Conservation (phyloP, 116 monocot species). For the Thalassia testudinum region DNA sequence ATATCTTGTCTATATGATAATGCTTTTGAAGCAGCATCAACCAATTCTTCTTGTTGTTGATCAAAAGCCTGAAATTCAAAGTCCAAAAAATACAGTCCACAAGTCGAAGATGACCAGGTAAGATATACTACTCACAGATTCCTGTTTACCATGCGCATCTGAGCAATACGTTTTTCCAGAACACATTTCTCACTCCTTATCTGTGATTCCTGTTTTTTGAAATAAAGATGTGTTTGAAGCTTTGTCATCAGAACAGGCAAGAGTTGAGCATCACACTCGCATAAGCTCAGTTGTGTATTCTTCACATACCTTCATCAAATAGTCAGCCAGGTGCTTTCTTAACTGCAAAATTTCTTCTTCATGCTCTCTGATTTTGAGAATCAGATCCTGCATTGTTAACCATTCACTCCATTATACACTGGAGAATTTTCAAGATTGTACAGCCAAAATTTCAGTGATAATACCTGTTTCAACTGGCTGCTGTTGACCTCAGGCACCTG, state of each 20-base stretch:
- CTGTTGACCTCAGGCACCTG: slow-evolving; percentile 38
- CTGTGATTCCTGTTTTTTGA: slow-evolving; percentile 48
- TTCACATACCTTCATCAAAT: slow-evolving; percentile 58
- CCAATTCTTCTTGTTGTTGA: slow-evolving; percentile 90
- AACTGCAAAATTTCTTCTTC: slow-evolving; percentile 86
- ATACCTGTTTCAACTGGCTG: slow-evolving; percentile 67
- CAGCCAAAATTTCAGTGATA: background rate
- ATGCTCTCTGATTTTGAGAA: slow-evolving; percentile 55
- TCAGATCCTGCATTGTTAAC: slow-evolving; percentile 41
- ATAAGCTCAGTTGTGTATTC: too few species aligned
- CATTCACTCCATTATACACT: too few species aligned
- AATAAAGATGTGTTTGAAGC: too few species aligned
- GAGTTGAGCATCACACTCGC: too few species aligned
- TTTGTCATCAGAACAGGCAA: too few species aligned
- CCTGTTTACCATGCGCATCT: slow-evolving; percentile 73
- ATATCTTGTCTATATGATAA: slow-evolving; percentile 97
- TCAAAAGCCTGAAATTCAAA: slow-evolving; percentile 69
- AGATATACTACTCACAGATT: too few species aligned
- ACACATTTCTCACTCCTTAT: slow-evolving; percentile 72
- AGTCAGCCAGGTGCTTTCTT: slow-evolving; percentile 76
- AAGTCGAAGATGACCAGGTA: too few species aligned
- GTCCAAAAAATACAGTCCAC: too few species aligned
- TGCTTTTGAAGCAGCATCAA: slow-evolving; percentile 95
- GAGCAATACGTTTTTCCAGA: slow-evolving; percentile 84
- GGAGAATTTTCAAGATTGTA: too few species aligned